Evolutionary conservation across 139 green algal genomes (phyloP).

Genomic region (Volvox africanus): DNA sequence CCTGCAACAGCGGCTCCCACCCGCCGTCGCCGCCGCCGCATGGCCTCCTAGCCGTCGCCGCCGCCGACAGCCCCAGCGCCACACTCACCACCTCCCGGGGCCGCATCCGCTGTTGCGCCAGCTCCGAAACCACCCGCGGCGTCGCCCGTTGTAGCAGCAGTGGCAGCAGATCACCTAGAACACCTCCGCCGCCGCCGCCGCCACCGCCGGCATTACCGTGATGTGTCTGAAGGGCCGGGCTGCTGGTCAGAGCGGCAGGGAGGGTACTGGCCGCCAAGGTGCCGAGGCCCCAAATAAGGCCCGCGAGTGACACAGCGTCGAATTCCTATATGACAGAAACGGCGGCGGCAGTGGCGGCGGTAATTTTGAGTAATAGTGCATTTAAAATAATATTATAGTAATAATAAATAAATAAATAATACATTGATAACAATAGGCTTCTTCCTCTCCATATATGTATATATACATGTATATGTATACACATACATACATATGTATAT

Average conservation of each 20-base stretch:
- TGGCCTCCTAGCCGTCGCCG: not conserved
- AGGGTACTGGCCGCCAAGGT: not conserved
- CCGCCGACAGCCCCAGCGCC: constrained; percentile 27
- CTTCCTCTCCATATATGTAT: too few relatives aligned
- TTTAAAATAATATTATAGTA: not conserved
- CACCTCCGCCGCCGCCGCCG: not conserved
- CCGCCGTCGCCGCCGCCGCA: too few relatives aligned
- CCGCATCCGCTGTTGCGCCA: not conserved
- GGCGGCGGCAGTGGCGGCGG: too few relatives aligned
- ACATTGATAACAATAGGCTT: too few relatives aligned
- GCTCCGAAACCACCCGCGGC: not conserved
- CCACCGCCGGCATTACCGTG: not conserved
- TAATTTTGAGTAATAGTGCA: not conserved
- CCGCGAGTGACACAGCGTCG: not conserved
- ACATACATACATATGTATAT: too few relatives aligned
- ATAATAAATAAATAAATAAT: too few relatives aligned
- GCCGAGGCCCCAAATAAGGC: constrained; percentile 26
- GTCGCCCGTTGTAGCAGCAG: not conserved
- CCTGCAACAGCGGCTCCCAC: too few relatives aligned
- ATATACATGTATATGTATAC: too few relatives aligned
- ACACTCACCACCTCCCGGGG: not conserved
- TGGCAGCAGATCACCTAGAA: constrained; percentile 19
- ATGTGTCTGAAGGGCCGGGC: not conserved
- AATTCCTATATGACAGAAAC: constrained; percentile 4
- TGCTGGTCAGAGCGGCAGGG: too few relatives aligned